Evolutionary conservation across 768 basidiomycete genomes (phyloP).

Genomic region (Filobasidium wieringae): DNA sequence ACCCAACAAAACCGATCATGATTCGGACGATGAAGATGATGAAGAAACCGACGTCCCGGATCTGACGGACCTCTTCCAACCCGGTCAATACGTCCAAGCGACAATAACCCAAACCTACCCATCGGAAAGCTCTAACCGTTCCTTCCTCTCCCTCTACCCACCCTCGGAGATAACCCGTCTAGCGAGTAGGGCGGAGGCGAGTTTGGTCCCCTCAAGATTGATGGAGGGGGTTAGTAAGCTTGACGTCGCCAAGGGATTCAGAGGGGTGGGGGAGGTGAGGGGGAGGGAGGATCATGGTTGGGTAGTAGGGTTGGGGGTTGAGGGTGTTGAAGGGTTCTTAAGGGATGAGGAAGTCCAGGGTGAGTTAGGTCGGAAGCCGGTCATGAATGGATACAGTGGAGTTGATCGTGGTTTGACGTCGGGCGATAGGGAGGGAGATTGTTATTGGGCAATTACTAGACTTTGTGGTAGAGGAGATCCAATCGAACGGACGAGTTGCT

Average conservation of each 20-base stretch:
- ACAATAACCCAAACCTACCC: constrained; percentile 59
- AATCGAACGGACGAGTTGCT: constrained; percentile 1
- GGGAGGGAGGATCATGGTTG: constrained; percentile 93
- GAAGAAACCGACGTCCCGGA: constrained; percentile 52
- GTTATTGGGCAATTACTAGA: constrained; percentile 53
- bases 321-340: constrained; percentile 71
- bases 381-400: too few species aligned
- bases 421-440: background rate
- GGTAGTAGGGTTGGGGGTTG: constrained; percentile 68
- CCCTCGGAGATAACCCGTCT: constrained; percentile 30
- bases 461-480: constrained; percentile 50
- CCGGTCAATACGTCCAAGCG: constrained; percentile 77
- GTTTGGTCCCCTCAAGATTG: constrained; percentile 68
- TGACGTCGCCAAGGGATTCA: constrained; percentile 50
- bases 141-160: constrained; percentile 34
- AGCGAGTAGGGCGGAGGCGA: constrained; percentile 56
- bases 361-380: background rate
- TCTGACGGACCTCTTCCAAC: constrained; percentile 58
- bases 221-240: constrained; percentile 66
- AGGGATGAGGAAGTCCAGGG: constrained; percentile 58
- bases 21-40: constrained; percentile 45
- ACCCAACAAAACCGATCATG: constrained; percentile 44
- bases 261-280: constrained; percentile 58
- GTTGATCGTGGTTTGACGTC: background rate
- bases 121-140: constrained; percentile 45